Evolutionary conservation across 805 yeast species (phyloP), one percentile per base, ranked within the genome.

Genomic region (Yarrowia osloensis): DNA sequence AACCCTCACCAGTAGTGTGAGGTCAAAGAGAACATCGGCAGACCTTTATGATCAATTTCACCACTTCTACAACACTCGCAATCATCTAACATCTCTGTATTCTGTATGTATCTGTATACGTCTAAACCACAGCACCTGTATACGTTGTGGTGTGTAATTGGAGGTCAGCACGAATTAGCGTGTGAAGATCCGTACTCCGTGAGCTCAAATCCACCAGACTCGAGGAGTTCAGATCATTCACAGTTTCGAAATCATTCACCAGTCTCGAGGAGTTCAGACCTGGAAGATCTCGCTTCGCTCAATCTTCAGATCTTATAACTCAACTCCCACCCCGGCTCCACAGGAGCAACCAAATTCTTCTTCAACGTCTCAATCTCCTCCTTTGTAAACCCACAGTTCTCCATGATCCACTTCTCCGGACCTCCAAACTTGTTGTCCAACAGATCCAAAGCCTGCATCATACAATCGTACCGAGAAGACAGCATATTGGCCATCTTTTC

Each of bases 381-480:
- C 0, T 76, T 73, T 1, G 79, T 71, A 46, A 88, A 78, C 0
- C 81, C 82, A 69, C 89, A 76, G 15, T 77, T 61, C 33, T 76
- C 71, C 66, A 70, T 77, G 75, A 82, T 76, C 73, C 87, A 90
- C 11, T 73, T 70, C 7, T 82, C 80, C 19, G 85, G 80, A 0
- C 88, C 85, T 0, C 88, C 89, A 74, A 79, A 88, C 63, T 83
- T 79, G 3, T 72, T 68, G 50, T 84, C 76, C 69, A 90, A 77
- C 71, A 70, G 39, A 79, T 81, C 85, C 47, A 89, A 80, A 1
- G 91, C 82, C 0, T 84, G 82, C 69, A 85, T 77, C 92, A 90
- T 87, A 1, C 90, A 85, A 71, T 88, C 93, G 72, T 86, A 85
- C 61, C 85, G 81, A 4, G 90, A 84, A 69, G 88, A 83, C 66